Evolutionary conservation across 2,329 filamentous ascomycete genomes (phyloP), one percentile per base, ranked within the genome.

Genomic region (Ceratocystis colombiana): DNA sequence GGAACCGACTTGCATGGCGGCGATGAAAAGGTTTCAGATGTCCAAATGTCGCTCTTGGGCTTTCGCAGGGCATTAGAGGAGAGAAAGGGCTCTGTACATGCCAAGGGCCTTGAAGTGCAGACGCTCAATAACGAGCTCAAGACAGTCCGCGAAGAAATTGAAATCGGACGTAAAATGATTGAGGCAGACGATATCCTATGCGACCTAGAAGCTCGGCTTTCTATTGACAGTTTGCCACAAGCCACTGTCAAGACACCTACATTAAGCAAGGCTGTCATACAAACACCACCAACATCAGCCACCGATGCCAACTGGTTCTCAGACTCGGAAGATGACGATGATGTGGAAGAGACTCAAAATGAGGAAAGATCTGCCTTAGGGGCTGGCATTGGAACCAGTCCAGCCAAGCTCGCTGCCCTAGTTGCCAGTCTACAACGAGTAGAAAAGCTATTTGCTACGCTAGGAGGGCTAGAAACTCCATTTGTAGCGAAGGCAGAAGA

Each of bases 1-100:
- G 95, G 94, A 0, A 85, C 83, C 61, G 89, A 90, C 71, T 77
- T 99, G 55, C 84, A 85, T 65, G 92, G 92, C 2, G 95, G 95
- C 6, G 92, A 96, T 72, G 93, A 96, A 72, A 89, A 87, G 74
- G 87, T 96, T 0, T 92, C 96, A 73, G 90, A 95, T 72, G 88
- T 97, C 41, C 83, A 90, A 55, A 88, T 99, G 0, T 90, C 91
- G 0, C 76, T 99, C 66, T 75, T 97, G 68, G 90, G 90, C 0
- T 96, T 99, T 72, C 82, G 86, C 68, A 83, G 92, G 69, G 90
- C 94, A 64, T 84, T 96, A 0, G 86, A 89, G 70, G 86, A 86
- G 62, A 81, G 97, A 62, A 85, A 85, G 72, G 78, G 77, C 8
- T 82, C 80, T 20, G 88, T 96, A 0, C 77, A 79, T 6, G 80